phyloP scores from a whole-genome alignment of 1,284 basidiomycete species.

The Heterobasidion irregulare region DNA sequence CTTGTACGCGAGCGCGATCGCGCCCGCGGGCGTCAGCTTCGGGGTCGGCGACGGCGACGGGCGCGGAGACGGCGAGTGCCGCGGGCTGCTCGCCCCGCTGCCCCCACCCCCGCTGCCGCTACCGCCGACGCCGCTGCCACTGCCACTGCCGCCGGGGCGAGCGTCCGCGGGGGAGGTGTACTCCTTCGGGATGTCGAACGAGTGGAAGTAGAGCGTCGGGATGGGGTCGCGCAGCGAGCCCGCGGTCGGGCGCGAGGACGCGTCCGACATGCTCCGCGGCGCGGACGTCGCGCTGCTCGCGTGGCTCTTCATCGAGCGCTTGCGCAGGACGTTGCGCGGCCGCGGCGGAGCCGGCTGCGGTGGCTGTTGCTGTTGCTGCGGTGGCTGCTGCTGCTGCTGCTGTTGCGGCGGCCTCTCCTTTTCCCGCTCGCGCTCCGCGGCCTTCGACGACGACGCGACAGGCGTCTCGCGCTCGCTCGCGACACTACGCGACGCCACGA shows the following conservation, averaged over 20 bases:
- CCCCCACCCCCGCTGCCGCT: background rate
- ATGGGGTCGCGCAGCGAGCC: background rate
- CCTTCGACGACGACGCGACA: background rate
- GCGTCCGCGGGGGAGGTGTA: background rate
- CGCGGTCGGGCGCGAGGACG: background rate
- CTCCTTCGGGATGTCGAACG: background rate
- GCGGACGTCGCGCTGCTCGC: background rate
- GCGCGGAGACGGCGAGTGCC: slow-evolving; percentile 2
- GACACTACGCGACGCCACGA: background rate
- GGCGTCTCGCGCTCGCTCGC: background rate
- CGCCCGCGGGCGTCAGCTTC: slow-evolving; percentile 47
- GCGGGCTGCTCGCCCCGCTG: slow-evolving; percentile 4
- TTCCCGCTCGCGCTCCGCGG: background rate
- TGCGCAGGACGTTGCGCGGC: background rate
- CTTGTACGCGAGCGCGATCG: slow-evolving; percentile 51
- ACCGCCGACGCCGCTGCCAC: too few relatives aligned
- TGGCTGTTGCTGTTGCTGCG: background rate
- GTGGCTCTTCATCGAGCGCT: background rate
- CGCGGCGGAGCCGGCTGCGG: background rate
- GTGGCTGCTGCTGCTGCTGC: background rate
- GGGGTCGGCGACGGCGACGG: slow-evolving; percentile 8
- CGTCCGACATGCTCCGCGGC: too few relatives aligned
- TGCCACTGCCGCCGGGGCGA: too few relatives aligned
- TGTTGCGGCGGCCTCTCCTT: background rate
- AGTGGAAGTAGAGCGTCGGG: background rate